Evolutionary conservation across 257 asterid genomes (phyloP).

Genomic region (Jaltomata sinuosa): DNA sequence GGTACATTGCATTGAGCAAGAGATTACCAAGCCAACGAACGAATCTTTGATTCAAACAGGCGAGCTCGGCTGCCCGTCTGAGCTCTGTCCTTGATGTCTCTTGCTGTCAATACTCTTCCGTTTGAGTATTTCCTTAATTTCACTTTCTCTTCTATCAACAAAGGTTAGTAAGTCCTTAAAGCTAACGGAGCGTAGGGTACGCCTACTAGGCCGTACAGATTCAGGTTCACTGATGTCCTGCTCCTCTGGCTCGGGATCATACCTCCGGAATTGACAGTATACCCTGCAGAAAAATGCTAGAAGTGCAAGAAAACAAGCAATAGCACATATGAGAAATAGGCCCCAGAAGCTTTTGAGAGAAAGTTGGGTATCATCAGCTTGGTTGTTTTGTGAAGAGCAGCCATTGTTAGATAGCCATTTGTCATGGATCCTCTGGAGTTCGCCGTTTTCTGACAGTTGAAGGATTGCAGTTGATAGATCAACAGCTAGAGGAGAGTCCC

Average conservation of each 20-base stretch:
- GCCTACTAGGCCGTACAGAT: conserved; percentile 21
- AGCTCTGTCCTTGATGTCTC: conserved; percentile 19
- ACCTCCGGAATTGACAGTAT: conserved; percentile 50
- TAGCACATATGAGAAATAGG: conserved; percentile 68
- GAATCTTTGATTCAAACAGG: conserved; percentile 1
- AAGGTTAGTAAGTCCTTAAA: conserved; percentile 53
- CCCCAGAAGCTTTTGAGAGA: conserved; percentile 97
- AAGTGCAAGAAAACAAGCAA: conserved; percentile 48
- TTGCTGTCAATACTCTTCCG: conserved; percentile 35
- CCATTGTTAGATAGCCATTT: conserved; percentile 51
- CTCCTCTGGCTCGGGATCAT: conserved; percentile 29
- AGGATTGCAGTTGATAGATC: conserved; percentile 80
- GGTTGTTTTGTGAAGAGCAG: conserved; percentile 44
- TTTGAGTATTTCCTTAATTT: conserved; percentile 51
- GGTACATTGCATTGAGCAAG: neutral
- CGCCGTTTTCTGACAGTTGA: conserved; percentile 85
- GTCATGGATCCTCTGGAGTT: conserved; percentile 72
- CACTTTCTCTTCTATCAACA: conserved; percentile 69
- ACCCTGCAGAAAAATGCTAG: conserved; percentile 41
- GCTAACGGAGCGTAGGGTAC: conserved; percentile 32
- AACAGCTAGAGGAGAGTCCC: conserved; percentile 72
- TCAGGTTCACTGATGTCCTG: conserved; percentile 27
- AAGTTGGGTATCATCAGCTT: conserved; percentile 41
- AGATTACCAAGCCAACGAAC: neutral
- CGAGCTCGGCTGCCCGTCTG: conserved; percentile 31